phyloP scores from a whole-genome alignment of 2,329 filamentous ascomycete genomes.

The Coniochaeta sp. region DNA sequence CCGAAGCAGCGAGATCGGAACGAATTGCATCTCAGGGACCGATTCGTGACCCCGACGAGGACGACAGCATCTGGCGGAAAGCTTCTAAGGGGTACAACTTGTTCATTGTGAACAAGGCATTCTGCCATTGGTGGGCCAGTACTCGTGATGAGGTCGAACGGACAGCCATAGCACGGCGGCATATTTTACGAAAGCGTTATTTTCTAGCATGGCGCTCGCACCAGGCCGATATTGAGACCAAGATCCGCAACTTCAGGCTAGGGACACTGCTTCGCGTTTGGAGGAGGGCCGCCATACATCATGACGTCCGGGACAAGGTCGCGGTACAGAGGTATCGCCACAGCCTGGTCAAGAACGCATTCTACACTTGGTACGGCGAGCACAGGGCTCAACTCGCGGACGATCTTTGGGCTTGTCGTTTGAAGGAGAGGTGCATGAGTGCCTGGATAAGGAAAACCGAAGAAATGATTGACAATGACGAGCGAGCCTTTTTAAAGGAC shows the following conservation, averaged over 20 bases:
- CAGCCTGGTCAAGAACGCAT: conserved; percentile 19
- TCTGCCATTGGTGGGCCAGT: conserved; percentile 62
- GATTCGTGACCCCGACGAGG: conserved; percentile 8
- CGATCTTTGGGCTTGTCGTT: conserved; percentile 9
- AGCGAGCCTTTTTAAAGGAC: conserved; percentile 10
- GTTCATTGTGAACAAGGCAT: conserved; percentile 56
- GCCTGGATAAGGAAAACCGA: conserved; percentile 14
- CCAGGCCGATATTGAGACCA: conserved; percentile 51
- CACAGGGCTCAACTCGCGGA: conserved; percentile 18
- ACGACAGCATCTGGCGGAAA: conserved; percentile 46
- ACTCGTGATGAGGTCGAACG: conserved; percentile 58
- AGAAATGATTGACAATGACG: conserved; percentile 6
- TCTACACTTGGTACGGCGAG: conserved; percentile 23
- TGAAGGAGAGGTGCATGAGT: conserved; percentile 9
- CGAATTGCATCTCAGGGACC: conserved; percentile 50
- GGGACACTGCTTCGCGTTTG: conserved; percentile 20
- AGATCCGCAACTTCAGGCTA: conserved; percentile 30
- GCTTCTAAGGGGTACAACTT: conserved; percentile 59
- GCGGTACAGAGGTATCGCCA: conserved; percentile 22
- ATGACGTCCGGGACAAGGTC: conserved; percentile 13
- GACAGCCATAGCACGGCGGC: conserved; percentile 61
- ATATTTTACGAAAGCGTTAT: conserved; percentile 61
- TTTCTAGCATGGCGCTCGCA: conserved; percentile 65
- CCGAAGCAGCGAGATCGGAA: conserved; percentile 31
- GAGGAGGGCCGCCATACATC: conserved; percentile 15